Evolutionary conservation across 371 early-diverging fungal species (phyloP), one percentile per base, ranked within the genome.

Genomic region (Umbelopsis sp.): DNA sequence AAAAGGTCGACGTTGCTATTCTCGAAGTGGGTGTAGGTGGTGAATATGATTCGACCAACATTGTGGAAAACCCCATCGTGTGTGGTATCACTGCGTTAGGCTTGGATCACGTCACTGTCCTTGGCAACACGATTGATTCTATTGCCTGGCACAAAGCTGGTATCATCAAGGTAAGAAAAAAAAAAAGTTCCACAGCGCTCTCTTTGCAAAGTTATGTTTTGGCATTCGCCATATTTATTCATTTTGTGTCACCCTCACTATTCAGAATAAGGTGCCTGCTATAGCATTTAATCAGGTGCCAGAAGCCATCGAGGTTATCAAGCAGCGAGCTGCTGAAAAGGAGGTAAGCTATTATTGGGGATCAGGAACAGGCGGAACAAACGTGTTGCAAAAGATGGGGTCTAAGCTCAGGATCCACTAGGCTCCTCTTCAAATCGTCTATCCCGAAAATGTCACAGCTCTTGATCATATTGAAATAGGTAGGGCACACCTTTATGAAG

Each of bases 71-170:
- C 10, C 95, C 95, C 3, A 70, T 88, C 20, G 94, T 90, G 0
- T 91, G 92, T 70, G 94, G 90, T 66, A 91, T 95, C n/a, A 85
- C 95, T 9, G 87, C 92, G 10, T 80, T 95, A 22, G 96, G 95
- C 22, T 72, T 92, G 37, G 96, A 95, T 76, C 96, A 95, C 71
- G 86, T 88, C 62, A 79, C 75, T 46, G 80, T 92, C 8, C 75
- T 95, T 63, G 95, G 95, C 22, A 74, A 89, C 44, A 94, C 93
- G 0, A 76, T 94, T 57, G 87, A 83, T 29, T 78, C 90, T 69
- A 96, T 98, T 76, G 96, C 97, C 35, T 94, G 94, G 95, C 94
- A 98, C 78, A 98, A 97, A 72, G 92, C 91, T 41, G 97, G 97
- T 1, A 96, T 97, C 50, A 91, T 94, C 73, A 97, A 97, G 80